Evolutionary conservation across 306 rosid genomes (phyloP).

Genomic region (Cyamopsis tetragonoloba): DNA sequence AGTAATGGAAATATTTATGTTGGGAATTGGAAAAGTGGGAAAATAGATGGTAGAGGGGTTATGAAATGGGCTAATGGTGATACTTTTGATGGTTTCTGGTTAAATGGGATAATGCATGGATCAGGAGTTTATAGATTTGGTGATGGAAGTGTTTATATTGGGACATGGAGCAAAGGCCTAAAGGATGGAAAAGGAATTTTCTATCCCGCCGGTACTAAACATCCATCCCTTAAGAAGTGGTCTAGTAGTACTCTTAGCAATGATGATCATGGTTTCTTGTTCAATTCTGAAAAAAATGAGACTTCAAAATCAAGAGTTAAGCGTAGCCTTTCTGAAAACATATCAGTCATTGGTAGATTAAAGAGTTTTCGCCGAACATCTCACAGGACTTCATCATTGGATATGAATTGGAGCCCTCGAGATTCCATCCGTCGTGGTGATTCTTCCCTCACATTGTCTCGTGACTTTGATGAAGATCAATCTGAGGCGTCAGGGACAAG

Average conservation of each 20-base stretch:
- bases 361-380: conserved; percentile 43
- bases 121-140: conserved; percentile 66
- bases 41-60: conserved; percentile 73
- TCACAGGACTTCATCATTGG: conserved; percentile 39
- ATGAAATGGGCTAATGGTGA: conserved; percentile 81
- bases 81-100: conserved; percentile 68
- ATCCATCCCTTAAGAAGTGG: conserved; percentile 49
- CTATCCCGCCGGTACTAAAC: conserved; percentile 64
- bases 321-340: conserved; percentile 54
- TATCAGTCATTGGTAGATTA: conserved; percentile 32
- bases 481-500: conserved; percentile 31
- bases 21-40: conserved; percentile 77
- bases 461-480: conserved; percentile 36
- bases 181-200: conserved; percentile 87
- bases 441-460: conserved; percentile 33
- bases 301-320: conserved; percentile 41
- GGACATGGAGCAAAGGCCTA: conserved; percentile 68
- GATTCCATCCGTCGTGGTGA: conserved; percentile 26
- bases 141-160: conserved; percentile 70
- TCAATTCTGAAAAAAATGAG: conserved; percentile 30
- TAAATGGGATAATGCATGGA: conserved; percentile 70
- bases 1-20: conserved; percentile 52
- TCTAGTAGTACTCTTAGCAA: conserved; percentile 32
- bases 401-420: conserved; percentile 22
- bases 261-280: conserved; percentile 30